Evolutionary conservation across 2,329 filamentous ascomycete genomes (phyloP), one percentile per base, ranked within the genome.

Genomic region (Endocalyx cinctus): DNA sequence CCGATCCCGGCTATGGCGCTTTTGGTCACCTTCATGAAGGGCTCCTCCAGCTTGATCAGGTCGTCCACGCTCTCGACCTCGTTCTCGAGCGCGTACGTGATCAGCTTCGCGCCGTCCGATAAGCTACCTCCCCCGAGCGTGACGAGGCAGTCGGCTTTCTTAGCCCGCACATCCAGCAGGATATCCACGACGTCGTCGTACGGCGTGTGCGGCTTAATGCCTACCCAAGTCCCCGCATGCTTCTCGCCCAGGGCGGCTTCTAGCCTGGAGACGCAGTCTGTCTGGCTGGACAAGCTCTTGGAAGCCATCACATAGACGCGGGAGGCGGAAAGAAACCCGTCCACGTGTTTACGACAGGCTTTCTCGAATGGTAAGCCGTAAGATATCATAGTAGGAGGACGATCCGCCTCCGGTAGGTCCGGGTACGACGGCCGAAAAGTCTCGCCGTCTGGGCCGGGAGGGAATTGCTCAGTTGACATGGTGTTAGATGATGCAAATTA

Each of bases 41-140:
- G n/a, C n/a, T n/a, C n/a, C n/a, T n/a, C n/a, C n/a, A n/a, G n/a
- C n/a, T n/a, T n/a, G n/a, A n/a, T n/a, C n/a, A n/a, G n/a, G n/a
- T n/a, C n/a, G n/a, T n/a, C n/a, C n/a, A n/a, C n/a, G n/a, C n/a
- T n/a, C n/a, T n/a, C n/a, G n/a, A n/a, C n/a, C n/a, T n/a, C n/a
- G n/a, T n/a, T n/a, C n/a, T n/a, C n/a, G n/a, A n/a, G n/a, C n/a
- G n/a, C n/a, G n/a, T n/a, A n/a, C n/a, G n/a, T n/a, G n/a, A 71
- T 55, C 2, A 77, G 57, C 48, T 78, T 78, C 0, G 72, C 72
- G 0, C 59, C 71, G 46, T 78, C 73, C 0, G 70, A 76, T n/a
- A 77, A 47, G 29, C 66, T 73, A 0, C 74, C 72, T 1, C 63
- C 73, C 4, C 75, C 73, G 3, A 78, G 49, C 0, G 73, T 77